A percentile compares a stretch with the other conserved stretches of the same genome.
phyloP scores from a whole-genome alignment of 1,284 basidiomycete species.

The Rhodotorula sp. region DNA sequence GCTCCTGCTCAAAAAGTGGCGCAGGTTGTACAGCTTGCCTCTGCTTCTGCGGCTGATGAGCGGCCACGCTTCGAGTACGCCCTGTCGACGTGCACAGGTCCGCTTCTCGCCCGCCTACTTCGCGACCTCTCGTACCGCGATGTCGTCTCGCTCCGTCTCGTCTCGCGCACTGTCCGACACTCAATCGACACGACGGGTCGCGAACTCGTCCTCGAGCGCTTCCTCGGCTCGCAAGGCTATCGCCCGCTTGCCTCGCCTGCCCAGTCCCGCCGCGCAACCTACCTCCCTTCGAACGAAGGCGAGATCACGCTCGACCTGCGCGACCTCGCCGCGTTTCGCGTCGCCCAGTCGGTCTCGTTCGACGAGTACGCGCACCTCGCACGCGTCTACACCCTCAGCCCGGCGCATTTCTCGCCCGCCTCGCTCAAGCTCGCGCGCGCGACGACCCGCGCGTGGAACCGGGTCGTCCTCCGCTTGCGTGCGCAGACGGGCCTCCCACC shows the following conservation, averaged over 20 bases:
- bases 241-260: neutral
- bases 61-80: slow-evolving; percentile 25
- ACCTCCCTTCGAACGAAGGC: neutral
- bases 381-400: slow-evolving; percentile 34
- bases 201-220: slow-evolving; percentile 43
- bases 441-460: slow-evolving; percentile 51
- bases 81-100: slow-evolving; percentile 6
- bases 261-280: neutral
- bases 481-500: slow-evolving; percentile 39
- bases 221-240: slow-evolving; percentile 41
- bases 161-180: slow-evolving; percentile 26
- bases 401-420: slow-evolving; percentile 44
- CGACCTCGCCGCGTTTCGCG: slow-evolving; percentile 74
- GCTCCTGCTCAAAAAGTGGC: too few relatives aligned
- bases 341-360: slow-evolving; percentile 32
- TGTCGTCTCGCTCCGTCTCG: slow-evolving; percentile 21
- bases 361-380: slow-evolving; percentile 40
- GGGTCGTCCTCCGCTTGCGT: slow-evolving; percentile 50
- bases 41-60: neutral
- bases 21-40: too few relatives aligned
- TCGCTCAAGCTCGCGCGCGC: slow-evolving; percentile 48
- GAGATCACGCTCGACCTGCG: slow-evolving; percentile 59
- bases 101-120: slow-evolving; percentile 27
- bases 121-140: slow-evolving; percentile 26
- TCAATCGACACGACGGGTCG: slow-evolving; percentile 19